Percentiles rank a stretch among this genome's conserved stretches.
Conservation (phyloP, 2,329 filamentous ascomycete genomes). For the Neoascochyta sp. region DNA sequence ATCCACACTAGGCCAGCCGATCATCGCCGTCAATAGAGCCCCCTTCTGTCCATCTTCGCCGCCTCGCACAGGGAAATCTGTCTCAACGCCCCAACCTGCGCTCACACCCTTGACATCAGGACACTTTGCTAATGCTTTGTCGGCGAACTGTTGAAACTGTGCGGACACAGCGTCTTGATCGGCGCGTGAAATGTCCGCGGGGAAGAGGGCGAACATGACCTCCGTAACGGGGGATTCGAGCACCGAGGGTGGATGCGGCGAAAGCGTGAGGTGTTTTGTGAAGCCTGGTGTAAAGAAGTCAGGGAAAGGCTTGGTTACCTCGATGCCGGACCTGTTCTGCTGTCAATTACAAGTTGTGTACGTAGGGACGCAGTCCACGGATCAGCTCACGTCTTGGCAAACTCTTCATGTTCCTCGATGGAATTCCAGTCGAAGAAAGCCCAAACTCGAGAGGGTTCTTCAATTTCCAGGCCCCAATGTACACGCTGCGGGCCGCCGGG, state of each 20-base stretch:
- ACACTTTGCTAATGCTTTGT: neutral
- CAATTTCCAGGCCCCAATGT: slow-evolving; percentile 6
- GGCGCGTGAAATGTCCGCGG: neutral
- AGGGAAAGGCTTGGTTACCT: neutral
- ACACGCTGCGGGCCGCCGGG: neutral
- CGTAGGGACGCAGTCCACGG: neutral
- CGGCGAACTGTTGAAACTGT: neutral
- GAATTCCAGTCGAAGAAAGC: slow-evolving; percentile 6
- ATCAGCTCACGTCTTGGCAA: slow-evolving; percentile 6
- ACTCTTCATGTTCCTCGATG: slow-evolving; percentile 5
- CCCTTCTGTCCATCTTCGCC: slow-evolving; percentile 2
- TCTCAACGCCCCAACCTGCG: slow-evolving; percentile 8
- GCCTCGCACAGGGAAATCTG: slow-evolving; percentile 6
- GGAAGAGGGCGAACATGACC: slow-evolving; percentile 2
- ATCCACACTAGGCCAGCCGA: too few species aligned
- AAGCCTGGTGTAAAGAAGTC: slow-evolving; percentile 4
- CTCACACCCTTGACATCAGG: slow-evolving; percentile 1
- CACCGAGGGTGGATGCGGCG: neutral
- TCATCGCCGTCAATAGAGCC: slow-evolving; percentile 1
- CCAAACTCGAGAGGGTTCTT: slow-evolving; percentile 3
- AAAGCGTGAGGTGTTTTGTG: slow-evolving; percentile 5
- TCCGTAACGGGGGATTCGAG: slow-evolving; percentile 1
- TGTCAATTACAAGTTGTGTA: neutral
- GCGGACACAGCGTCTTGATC: neutral
- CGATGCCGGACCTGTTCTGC: neutral